Base-by-base conservation (phyloP, 2,329 filamentous ascomycete species). In the Pestalotiopsis sp. region DNA sequence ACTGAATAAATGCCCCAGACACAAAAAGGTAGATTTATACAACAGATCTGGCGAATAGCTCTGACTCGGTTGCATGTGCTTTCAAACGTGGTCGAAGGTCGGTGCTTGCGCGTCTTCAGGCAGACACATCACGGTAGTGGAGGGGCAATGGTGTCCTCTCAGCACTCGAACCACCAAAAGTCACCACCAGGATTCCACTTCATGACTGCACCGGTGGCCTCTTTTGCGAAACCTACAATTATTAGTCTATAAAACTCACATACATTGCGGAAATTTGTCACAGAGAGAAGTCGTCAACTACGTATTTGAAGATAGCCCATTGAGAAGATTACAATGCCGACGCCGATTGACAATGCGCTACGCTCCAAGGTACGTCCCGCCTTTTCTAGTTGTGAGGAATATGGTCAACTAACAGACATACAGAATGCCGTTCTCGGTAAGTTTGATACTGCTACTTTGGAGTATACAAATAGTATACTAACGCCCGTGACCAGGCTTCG, bases 361-460 rank as follows among this genome's bases (percentile, higher is more conserved):
- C 90, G 86, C 74, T 93, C 91, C 67, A 91, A 91, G 84, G 91
- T 92, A 81, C 68, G 80, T 78, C 25, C 65, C 39, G 56, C 7
- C 9, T 62, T n/a, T 41, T 6, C 25, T 45, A 66, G 39, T 36
- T 6, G 12, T 4, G 11, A 49, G 66, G 61, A 23, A 25, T 5
- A 14, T 58, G 12, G 17, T 72, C 73, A 62, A 76, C 60, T 31
- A 25, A 66, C 27, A n/a, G 17, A 71, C 59, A 69, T 68, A 57
- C 75, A 93, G 91, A 93, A 91, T 75, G 83, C 92, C 69, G 86
- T 94, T 67, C 81, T 94, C 69, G 91, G 91, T 93, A 86, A 67
- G 69, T 67, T 70, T 60, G 23, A 66, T 31, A 31, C 27, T 39
- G 7, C 39, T 27, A 39, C 25, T 49, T 67, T 62, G 63, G 49